phyloP scores from a whole-genome alignment of 495 filamentous ascomycete genomes.

The Pseudoneurospora amorphoporcata region DNA sequence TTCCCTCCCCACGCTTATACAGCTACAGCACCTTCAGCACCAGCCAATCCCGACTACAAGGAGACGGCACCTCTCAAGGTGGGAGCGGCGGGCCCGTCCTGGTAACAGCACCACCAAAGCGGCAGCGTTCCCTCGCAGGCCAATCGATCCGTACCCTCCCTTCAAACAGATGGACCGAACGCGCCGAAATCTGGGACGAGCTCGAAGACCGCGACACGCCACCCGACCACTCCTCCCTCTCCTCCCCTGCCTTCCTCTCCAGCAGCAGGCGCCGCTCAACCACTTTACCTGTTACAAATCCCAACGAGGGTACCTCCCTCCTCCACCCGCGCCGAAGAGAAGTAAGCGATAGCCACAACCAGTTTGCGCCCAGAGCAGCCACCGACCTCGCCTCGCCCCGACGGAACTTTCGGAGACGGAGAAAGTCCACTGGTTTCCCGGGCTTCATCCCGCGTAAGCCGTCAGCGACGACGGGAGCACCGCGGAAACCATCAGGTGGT shows the following conservation, averaged over 20 bases:
- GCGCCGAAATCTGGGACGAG: conserved; percentile 57
- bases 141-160: conserved; percentile 23
- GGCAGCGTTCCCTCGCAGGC: conserved; percentile 11
- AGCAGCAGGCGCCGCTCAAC: conserved; percentile 25
- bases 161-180: conserved; percentile 40
- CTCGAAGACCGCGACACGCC: conserved; percentile 47
- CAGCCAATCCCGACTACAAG: neutral
- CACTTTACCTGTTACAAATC: conserved; percentile 20
- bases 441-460: conserved; percentile 37
- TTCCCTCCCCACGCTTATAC: conserved; percentile 16
- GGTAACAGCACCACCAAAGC: conserved; percentile 1
- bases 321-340: conserved; percentile 14
- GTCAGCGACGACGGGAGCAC: neutral
- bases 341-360: conserved; percentile 15
- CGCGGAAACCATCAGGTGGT: conserved; percentile 15
- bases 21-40: conserved; percentile 36
- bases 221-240: conserved; percentile 17
- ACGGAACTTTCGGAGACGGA: conserved; percentile 25
- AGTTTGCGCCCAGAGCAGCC: conserved; percentile 10
- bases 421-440: conserved; percentile 44
- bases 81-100: neutral
- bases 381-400: conserved; percentile 17
- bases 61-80: conserved; percentile 17
- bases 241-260: conserved; percentile 10
- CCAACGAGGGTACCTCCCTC: conserved; percentile 19